A percentile compares a stretch with the other conserved stretches of the same genome.
Conservation (phyloP, 2,329 filamentous ascomycete genomes). For the Penicillium expansum region DNA sequence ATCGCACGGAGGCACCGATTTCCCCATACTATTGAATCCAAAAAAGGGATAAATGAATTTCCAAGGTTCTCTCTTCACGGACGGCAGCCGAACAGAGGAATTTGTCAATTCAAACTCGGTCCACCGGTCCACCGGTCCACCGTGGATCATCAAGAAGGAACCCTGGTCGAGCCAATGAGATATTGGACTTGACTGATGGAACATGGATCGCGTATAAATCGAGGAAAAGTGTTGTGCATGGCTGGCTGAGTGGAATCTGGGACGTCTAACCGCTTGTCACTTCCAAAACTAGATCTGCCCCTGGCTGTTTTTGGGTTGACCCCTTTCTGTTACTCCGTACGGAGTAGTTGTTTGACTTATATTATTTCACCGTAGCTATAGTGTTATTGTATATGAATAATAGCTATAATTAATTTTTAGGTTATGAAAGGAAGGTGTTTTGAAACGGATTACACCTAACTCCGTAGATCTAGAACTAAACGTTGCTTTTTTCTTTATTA, state of each 20-base stretch:
- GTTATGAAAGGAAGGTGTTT: not conserved
- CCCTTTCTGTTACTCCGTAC: not conserved
- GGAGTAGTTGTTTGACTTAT: not conserved
- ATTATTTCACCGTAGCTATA: not conserved
- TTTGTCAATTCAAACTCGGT: constrained; percentile 18
- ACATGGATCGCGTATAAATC: constrained; percentile 15
- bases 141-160: not conserved
- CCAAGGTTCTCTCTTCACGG: constrained; percentile 1
- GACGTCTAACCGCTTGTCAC: constrained; percentile 25
- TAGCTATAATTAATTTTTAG: not conserved
- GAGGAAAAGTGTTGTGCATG: constrained; percentile 24
- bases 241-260: constrained; percentile 24
- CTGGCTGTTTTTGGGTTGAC: constrained; percentile 11
- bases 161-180: constrained; percentile 19
- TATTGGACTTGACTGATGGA: constrained; percentile 10
- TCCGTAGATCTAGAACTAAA: not conserved
- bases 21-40: constrained; percentile 13
- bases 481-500: not conserved
- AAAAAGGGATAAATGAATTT: not conserved
- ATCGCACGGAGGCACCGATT: constrained; percentile 2
- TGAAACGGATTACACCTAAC: not conserved
- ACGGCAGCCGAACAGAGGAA: not conserved
- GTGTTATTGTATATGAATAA: not conserved
- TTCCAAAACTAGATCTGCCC: constrained; percentile 19
- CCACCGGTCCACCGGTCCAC: constrained; percentile 3